phyloP scores from a whole-genome alignment of 1,284 basidiomycete genomes.

The Coriolopsis trogii region DNA sequence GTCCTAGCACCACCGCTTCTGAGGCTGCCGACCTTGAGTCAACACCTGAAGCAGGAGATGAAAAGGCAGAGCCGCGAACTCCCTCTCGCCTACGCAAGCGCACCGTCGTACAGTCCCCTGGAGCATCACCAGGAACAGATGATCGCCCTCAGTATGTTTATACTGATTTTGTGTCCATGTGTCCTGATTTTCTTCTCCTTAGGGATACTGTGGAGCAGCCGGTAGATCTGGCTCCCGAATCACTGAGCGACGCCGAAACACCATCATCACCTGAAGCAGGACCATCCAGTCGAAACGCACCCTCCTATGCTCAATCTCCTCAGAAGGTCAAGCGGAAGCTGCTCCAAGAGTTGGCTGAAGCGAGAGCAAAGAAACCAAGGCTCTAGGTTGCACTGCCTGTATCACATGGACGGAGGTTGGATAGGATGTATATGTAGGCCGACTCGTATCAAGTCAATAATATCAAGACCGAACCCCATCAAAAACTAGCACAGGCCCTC shows the following conservation, averaged over 20 bases:
- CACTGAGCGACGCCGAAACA: too few species aligned
- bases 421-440: neutral
- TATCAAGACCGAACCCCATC: neutral
- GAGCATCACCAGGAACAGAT: neutral
- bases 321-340: constrained; percentile 40
- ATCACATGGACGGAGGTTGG: neutral
- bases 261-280: neutral
- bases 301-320: constrained; percentile 38
- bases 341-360: constrained; percentile 38
- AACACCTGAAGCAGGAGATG: constrained; percentile 9
- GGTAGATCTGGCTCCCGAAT: too few species aligned
- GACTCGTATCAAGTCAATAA: neutral
- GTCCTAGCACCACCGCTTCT: constrained; percentile 4
- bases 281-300: constrained; percentile 3
- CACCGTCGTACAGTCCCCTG: constrained; percentile 3
- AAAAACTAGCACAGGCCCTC: neutral
- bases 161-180: too few species aligned
- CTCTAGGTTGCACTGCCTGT: neutral
- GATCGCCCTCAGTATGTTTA: neutral
- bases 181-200: too few species aligned
- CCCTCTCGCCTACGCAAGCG: constrained; percentile 10
- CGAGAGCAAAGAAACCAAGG: constrained; percentile 19
- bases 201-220: too few species aligned
- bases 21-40: constrained; percentile 7
- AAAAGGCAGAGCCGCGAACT: neutral